Conservation (phyloP, 2,329 filamentous ascomycete species). For the Venturia effusa region DNA sequence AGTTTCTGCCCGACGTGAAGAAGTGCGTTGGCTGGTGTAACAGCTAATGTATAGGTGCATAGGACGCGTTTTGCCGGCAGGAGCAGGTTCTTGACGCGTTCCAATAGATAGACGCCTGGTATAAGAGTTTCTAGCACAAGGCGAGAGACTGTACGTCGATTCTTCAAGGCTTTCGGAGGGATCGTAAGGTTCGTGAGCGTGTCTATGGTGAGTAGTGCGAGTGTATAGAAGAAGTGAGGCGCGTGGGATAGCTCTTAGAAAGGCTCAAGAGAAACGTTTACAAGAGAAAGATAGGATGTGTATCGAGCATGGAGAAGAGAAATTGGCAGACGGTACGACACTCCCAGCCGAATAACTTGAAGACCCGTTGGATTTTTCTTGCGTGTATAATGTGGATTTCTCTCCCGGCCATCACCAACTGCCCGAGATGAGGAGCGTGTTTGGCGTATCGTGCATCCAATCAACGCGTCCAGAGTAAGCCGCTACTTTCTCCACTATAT, state of each 20-base stretch:
- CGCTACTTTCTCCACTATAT: not conserved
- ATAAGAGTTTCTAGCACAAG: not conserved
- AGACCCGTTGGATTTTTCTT: not conserved
- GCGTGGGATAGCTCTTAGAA: not conserved
- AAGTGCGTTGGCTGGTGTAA: not conserved
- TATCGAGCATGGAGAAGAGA: not conserved
- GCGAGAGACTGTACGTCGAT: not conserved
- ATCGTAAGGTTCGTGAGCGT: not conserved
- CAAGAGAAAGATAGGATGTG: not conserved
- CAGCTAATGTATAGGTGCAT: not conserved
- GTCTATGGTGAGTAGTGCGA: not conserved
- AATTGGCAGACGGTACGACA: not conserved
- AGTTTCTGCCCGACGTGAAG: not conserved
- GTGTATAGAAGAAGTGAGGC: not conserved
- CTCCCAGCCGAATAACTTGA: not conserved
- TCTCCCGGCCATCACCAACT: not conserved
- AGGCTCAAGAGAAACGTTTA: not conserved
- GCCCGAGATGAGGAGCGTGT: not conserved
- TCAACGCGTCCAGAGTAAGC: not conserved
- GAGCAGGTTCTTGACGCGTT: not conserved
- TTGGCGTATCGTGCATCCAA: not conserved
- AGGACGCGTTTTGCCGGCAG: constrained; percentile 1
- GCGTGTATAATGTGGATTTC: not conserved
- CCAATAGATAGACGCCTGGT: not conserved
- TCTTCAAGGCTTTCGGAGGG: not conserved